Evolutionary conservation across 768 basidiomycete species (phyloP).

Genomic region (Termitomyces sp.): DNA sequence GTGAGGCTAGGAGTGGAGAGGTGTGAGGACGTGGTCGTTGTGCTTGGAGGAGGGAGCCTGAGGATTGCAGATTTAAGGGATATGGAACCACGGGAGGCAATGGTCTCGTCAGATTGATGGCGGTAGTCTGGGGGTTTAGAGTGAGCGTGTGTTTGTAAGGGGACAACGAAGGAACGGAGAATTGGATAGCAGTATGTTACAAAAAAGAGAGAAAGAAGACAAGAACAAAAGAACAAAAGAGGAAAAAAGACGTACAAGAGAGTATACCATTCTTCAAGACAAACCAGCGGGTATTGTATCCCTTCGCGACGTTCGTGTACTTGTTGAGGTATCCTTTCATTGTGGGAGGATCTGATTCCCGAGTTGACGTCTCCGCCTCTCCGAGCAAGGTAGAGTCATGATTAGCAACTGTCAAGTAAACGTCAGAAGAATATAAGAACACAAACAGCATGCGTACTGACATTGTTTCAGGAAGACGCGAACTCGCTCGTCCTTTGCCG

Average conservation of each 20-base stretch:
- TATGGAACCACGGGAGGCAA: conserved; percentile 84
- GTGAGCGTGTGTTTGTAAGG: neutral
- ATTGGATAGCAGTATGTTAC: neutral
- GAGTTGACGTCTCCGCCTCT: conserved; percentile 10
- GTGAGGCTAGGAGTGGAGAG: neutral
- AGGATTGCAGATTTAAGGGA: conserved; percentile 76
- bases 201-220: neutral
- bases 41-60: conserved; percentile 34
- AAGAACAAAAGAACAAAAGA: neutral
- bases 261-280: conserved; percentile 80
- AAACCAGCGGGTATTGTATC: conserved; percentile 90
- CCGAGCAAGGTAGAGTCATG: conserved; percentile 67
- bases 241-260: conserved; percentile 55
- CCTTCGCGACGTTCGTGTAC: conserved; percentile 88
- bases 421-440: neutral
- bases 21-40: neutral
- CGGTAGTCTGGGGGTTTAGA: conserved; percentile 59
- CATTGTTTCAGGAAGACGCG: conserved; percentile 81
- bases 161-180: neutral
- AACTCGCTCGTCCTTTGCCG: conserved; percentile 77
- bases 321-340: conserved; percentile 84
- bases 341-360: conserved; percentile 44
- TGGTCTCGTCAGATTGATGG: conserved; percentile 83
- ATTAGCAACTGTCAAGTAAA: conserved; percentile 56
- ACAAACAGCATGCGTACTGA: conserved; percentile 27